Conservation (phyloP, 1,139 yeast species). For the Blastobotrys buckinghamii region DNA sequence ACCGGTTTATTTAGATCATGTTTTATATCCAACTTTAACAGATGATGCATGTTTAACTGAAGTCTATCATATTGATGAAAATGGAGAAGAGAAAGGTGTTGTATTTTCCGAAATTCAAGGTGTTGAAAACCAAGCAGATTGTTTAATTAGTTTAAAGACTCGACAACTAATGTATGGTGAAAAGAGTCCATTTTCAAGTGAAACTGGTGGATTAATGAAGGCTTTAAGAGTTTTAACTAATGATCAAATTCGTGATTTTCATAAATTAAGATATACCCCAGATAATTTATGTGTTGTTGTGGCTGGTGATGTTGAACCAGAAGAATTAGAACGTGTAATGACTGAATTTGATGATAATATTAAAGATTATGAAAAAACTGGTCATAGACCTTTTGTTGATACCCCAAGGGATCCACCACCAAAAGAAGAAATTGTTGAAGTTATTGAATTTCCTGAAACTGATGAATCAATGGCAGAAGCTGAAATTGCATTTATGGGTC, state of each 20-base stretch:
- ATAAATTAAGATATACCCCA: constrained; percentile 65
- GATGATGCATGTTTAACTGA: constrained; percentile 91
- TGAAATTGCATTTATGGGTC: constrained; percentile 78
- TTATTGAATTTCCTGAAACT: constrained; percentile 77
- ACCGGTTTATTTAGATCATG: constrained; percentile 87
- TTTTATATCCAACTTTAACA: constrained; percentile 77
- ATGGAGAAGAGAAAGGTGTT: constrained; percentile 91
- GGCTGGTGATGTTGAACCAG: constrained; percentile 76
- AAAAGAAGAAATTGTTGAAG: constrained; percentile 36
- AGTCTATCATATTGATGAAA: constrained; percentile 90
- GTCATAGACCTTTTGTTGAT: constrained; percentile 73
- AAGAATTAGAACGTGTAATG: constrained; percentile 59
- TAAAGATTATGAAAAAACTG: constrained; percentile 38
- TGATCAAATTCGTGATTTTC: constrained; percentile 71
- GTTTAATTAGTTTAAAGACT: constrained; percentile 54
- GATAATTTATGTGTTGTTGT: constrained; percentile 78
- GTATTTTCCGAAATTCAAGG: constrained; percentile 98
- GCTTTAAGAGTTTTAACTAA: constrained; percentile 70
- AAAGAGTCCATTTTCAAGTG: constrained; percentile 78
- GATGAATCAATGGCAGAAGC: constrained; percentile 84
- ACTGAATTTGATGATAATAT: constrained; percentile 56
- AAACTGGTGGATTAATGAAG: constrained; percentile 86
- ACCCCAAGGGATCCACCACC: constrained; percentile 45
- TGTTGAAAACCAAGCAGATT: constrained; percentile 75
- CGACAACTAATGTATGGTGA: constrained; percentile 56